phyloP scores from a whole-genome alignment of 2,329 filamentous ascomycete genomes.

The Aspergillus sp. region DNA sequence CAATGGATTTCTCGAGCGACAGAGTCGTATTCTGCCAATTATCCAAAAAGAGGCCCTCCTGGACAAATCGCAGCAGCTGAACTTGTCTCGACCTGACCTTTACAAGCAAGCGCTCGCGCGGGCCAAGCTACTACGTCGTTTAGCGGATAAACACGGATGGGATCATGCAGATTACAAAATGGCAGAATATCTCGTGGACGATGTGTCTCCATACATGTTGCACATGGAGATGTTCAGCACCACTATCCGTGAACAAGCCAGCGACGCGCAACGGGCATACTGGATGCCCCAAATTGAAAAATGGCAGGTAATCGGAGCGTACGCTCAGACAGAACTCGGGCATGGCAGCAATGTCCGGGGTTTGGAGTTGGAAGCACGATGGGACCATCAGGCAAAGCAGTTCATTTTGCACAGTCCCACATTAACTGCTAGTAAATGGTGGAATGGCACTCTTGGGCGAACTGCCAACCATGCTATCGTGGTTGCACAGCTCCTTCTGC shows the following conservation, averaged over 20 bases:
- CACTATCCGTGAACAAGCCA: constrained; percentile 51
- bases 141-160: constrained; percentile 48
- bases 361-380: constrained; percentile 48
- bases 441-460: constrained; percentile 53
- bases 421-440: constrained; percentile 54
- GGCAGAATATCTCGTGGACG: constrained; percentile 52
- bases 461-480: constrained; percentile 57
- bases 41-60: constrained; percentile 49
- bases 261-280: constrained; percentile 45
- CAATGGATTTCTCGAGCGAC: constrained; percentile 49
- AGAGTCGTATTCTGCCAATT: constrained; percentile 45
- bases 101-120: constrained; percentile 53
- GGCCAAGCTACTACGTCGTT: constrained; percentile 49
- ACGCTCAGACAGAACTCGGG: constrained; percentile 52
- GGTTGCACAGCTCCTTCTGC: constrained; percentile 48
- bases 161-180: constrained; percentile 50
- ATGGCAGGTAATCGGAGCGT: constrained; percentile 52
- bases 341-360: constrained; percentile 54
- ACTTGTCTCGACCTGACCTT: constrained; percentile 50
- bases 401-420: constrained; percentile 53
- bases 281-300: constrained; percentile 51
- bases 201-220: constrained; percentile 53
- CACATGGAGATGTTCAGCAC: constrained; percentile 53
- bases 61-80: constrained; percentile 49
- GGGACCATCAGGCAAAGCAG: constrained; percentile 44